phyloP scores from a whole-genome alignment of 2,329 filamentous ascomycete genomes.

The Penicillium sp. region DNA sequence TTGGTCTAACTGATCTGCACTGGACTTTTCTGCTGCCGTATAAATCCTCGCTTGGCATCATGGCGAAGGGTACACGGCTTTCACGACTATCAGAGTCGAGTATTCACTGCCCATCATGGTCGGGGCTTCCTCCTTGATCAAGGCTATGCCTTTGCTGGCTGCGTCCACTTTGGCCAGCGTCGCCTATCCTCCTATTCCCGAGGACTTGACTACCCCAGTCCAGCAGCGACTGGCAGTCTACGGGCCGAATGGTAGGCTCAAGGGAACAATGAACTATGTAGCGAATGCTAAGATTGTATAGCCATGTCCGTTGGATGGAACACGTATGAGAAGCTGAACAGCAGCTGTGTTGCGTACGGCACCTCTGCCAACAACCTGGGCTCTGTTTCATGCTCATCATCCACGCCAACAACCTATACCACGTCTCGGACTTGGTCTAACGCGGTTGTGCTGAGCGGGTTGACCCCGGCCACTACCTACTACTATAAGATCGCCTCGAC shows the following conservation, averaged over 20 bases:
- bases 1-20: constrained; percentile 8
- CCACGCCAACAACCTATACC: constrained; percentile 49
- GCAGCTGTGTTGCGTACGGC: constrained; percentile 55
- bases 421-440: constrained; percentile 57
- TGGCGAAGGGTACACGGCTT: not conserved
- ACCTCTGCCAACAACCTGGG: constrained; percentile 42
- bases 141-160: constrained; percentile 18
- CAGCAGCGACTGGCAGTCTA: constrained; percentile 56
- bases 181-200: constrained; percentile 48
- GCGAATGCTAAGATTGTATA: constrained; percentile 18
- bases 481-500: constrained; percentile 60
- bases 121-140: constrained; percentile 7
- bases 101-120: constrained; percentile 9
- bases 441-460: constrained; percentile 46
- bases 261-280: not conserved
- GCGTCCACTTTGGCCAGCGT: constrained; percentile 25
- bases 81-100: not conserved
- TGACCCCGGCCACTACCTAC: constrained; percentile 56
- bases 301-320: constrained; percentile 58
- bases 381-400: constrained; percentile 45
- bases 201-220: constrained; percentile 53
- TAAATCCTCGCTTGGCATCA: not conserved
- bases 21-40: not conserved
- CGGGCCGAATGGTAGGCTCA: constrained; percentile 47
- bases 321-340: constrained; percentile 49